A percentile compares a stretch with the other conserved stretches of the same genome.
phyloP scores from a whole-genome alignment of 495 filamentous ascomycete species.

The Lasiosphaeria ovina region DNA sequence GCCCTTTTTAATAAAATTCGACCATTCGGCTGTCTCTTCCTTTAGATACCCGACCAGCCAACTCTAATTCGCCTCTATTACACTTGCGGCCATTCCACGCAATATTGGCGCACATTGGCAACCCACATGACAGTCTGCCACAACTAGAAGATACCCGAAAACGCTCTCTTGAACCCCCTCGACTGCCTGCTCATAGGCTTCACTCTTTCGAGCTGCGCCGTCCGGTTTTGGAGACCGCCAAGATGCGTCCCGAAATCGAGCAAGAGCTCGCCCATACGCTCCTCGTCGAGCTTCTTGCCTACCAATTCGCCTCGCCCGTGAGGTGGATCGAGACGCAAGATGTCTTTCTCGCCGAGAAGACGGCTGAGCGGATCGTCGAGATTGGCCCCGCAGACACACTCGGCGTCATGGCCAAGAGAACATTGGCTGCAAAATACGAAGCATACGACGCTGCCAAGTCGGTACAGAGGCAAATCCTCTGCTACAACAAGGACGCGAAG shows the following conservation, averaged over 20 bases:
- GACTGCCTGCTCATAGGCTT: background rate
- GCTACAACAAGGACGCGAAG: conserved; percentile 99
- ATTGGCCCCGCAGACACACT: conserved; percentile 98
- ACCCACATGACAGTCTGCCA: background rate
- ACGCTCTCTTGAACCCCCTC: background rate
- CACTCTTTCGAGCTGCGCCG: background rate
- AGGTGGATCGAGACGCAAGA: conserved; percentile 99
- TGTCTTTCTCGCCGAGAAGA: conserved; percentile 95
- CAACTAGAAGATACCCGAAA: conserved; percentile 9
- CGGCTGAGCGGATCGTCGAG: conserved; percentile 95
- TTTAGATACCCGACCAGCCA: conserved; percentile 10
- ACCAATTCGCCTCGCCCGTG: conserved; percentile 97
- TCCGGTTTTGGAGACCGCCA: conserved; percentile 31
- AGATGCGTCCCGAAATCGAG: conserved; percentile 96
- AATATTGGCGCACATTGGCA: background rate
- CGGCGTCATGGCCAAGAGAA: conserved; percentile 95
- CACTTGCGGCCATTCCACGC: conserved; percentile 1
- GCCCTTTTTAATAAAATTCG: conserved; percentile 1
- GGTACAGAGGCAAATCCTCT: conserved; percentile 93
- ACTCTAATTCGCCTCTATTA: conserved; percentile 1
- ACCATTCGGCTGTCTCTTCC: background rate
- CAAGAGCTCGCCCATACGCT: conserved; percentile 97
- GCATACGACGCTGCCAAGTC: conserved; percentile 96
- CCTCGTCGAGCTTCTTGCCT: conserved; percentile 95
- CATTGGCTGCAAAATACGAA: conserved; percentile 96